These are phyloP conservation scores for Mallotus japonicus DNA, from an alignment of 441 rosid species.

Conservation along the genomic window DNA sequence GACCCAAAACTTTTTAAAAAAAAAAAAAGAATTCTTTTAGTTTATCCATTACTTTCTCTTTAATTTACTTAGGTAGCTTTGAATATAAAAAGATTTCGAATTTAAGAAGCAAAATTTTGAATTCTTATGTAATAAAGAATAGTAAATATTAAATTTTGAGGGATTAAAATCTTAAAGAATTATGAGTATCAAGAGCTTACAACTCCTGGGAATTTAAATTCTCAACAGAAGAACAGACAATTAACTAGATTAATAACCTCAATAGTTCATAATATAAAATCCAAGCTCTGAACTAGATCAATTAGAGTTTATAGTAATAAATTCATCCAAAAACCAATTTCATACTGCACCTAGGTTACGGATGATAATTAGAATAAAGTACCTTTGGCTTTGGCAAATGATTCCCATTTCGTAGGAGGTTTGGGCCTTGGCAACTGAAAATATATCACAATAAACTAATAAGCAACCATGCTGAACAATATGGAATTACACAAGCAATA, in stretches of 20 bases:
- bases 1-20: neutral
- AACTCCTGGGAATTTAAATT: neutral
- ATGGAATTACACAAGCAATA: neutral
- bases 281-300: neutral
- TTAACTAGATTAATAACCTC: slow-evolving; percentile 1
- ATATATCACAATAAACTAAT: slow-evolving; percentile 15
- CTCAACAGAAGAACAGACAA: neutral
- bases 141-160: too few species aligned
- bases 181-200: too few species aligned
- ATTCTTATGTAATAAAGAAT: neutral
- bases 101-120: neutral
- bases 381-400: slow-evolving; percentile 65
- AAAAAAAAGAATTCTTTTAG: neutral
- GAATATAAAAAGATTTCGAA: too few species aligned
- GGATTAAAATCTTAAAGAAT: too few species aligned
- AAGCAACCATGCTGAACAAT: neutral
- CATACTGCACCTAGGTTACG: slow-evolving; percentile 10
- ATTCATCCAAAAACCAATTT: neutral
- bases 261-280: neutral
- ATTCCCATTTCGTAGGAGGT: slow-evolving; percentile 70
- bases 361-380: slow-evolving; percentile 11
- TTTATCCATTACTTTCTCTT: neutral
- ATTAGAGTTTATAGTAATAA: neutral
- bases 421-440: slow-evolving; percentile 68
- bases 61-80: neutral